These are phyloP conservation scores for Gracilaria domingensis DNA, from an alignment of 23 red algal species.

Conservation along the genomic window DNA sequence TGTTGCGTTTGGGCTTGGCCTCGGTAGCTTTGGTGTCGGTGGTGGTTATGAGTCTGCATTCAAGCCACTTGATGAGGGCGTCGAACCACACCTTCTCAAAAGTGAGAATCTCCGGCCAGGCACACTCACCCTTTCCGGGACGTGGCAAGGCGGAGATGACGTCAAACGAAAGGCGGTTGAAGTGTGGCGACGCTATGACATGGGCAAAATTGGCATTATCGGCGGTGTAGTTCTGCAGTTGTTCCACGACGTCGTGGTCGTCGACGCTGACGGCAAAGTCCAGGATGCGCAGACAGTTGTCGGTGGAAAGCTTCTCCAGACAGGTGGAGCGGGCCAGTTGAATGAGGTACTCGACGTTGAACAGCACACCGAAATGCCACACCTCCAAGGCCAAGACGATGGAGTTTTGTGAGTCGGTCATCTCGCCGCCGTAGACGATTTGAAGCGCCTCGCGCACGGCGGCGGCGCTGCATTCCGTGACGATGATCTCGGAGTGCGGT, in stretches of 20 bases:
- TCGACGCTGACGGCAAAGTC: conserved; percentile 61
- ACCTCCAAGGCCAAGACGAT: conserved; percentile 50
- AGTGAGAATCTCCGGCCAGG: conserved; percentile 53
- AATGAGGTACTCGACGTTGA: conserved; percentile 57
- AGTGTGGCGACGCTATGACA: conserved; percentile 46
- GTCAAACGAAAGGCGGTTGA: conserved; percentile 34
- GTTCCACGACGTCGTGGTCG: conserved; percentile 52
- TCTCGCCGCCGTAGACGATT: conserved; percentile 67
- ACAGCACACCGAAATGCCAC: conserved; percentile 66
- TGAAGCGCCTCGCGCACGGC: conserved; percentile 57
- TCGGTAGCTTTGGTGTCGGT: background rate
- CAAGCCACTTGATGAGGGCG: conserved; percentile 67
- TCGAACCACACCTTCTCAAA: conserved; percentile 79
- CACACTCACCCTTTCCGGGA: conserved; percentile 67
- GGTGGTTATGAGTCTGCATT: background rate
- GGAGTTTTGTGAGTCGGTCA: conserved; percentile 39
- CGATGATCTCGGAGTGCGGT: conserved; percentile 41
- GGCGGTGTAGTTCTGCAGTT: conserved; percentile 47
- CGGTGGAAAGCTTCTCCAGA: conserved; percentile 48
- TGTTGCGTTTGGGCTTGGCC: background rate
- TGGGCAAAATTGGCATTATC: conserved; percentile 57
- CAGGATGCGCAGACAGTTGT: conserved; percentile 66
- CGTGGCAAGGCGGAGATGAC: conserved; percentile 51
- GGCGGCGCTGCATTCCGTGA: conserved; percentile 44
- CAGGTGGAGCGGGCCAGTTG: conserved; percentile 41